A percentile compares a stretch with the other conserved stretches of the same genome.
Evolutionary conservation across 2,329 filamentous ascomycete species (phyloP).

Genomic region (Fusarium sambucinum): DNA sequence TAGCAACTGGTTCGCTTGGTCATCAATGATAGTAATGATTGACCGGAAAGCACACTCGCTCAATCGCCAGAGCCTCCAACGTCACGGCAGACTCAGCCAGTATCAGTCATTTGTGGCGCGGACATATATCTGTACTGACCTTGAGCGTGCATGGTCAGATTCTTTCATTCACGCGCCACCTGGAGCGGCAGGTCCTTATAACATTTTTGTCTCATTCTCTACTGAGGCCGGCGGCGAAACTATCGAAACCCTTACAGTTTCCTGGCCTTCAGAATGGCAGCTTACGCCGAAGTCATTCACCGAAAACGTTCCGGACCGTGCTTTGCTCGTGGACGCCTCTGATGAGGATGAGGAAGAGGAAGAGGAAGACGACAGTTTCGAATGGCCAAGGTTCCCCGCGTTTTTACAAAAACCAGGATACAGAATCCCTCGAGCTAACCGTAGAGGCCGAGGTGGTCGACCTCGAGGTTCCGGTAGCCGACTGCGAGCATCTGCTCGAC

Average conservation of each 20-base stretch:
- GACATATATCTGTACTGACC: conserved; percentile 58
- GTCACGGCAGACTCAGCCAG: conserved; percentile 8
- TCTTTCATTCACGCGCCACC: conserved; percentile 43
- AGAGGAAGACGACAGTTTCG: conserved; percentile 35
- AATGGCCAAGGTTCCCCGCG: conserved; percentile 32
- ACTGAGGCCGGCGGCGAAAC: conserved; percentile 19
- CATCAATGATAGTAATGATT: conserved; percentile 47
- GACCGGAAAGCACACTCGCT: conserved; percentile 44
- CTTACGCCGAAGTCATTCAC: conserved; percentile 39
- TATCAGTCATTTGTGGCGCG: conserved; percentile 44
- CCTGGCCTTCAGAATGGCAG: conserved; percentile 48
- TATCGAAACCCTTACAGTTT: conserved; percentile 12
- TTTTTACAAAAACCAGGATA: not conserved
- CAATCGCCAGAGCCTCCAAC: conserved; percentile 24
- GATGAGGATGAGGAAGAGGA: conserved; percentile 42
- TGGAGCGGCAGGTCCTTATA: conserved; percentile 49
- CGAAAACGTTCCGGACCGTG: conserved; percentile 13
- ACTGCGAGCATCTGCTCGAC: conserved; percentile 16
- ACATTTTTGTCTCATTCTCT: conserved; percentile 50
- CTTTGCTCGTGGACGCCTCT: conserved; percentile 21
- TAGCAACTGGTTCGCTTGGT: conserved; percentile 53
- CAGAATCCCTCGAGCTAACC: not conserved
- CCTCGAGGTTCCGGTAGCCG: conserved; percentile 11
- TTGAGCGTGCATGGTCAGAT: conserved; percentile 59
- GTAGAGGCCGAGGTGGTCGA: conserved; percentile 13